phyloP scores from a whole-genome alignment of 164 flowering plant genomes.

The Kingdonia uniflora region DNA sequence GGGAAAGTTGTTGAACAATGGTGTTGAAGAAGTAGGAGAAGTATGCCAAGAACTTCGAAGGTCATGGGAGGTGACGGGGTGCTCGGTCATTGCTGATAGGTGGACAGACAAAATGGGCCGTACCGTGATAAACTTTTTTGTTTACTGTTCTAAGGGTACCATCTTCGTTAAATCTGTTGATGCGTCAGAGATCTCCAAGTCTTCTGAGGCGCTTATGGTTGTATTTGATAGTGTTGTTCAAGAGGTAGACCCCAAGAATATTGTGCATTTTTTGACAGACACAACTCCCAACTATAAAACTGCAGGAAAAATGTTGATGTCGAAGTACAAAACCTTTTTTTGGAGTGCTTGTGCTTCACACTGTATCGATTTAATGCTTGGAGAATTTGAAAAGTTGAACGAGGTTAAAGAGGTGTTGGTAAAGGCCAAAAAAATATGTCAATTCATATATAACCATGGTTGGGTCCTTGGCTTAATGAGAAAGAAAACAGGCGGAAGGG shows the following conservation, averaged over 20 bases:
- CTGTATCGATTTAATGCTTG: constrained; percentile 39
- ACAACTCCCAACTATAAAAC: constrained; percentile 18
- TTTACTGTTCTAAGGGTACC: constrained; percentile 28
- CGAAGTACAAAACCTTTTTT: constrained; percentile 22
- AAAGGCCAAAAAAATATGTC: constrained; percentile 25
- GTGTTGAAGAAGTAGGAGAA: constrained; percentile 22
- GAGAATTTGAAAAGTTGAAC: constrained; percentile 23
- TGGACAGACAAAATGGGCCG: constrained; percentile 23
- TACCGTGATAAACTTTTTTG: constrained; percentile 24
- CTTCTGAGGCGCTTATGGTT: constrained; percentile 19
- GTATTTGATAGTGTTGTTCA: constrained; percentile 34
- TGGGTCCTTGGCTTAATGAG: constrained; percentile 31
- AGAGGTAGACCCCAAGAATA: constrained; percentile 35
- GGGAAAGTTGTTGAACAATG: constrained; percentile 21
- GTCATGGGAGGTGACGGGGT: constrained; percentile 40
- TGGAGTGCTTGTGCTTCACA: constrained; percentile 43
- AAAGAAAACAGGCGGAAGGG: constrained; percentile 27
- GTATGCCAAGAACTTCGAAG: constrained; percentile 22
- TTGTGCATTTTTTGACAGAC: constrained; percentile 40
- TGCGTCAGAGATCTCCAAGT: constrained; percentile 26
- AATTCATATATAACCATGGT: constrained; percentile 28
- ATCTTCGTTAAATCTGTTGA: constrained; percentile 34
- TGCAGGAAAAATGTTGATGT: constrained; percentile 27
- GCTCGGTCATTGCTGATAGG: constrained; percentile 38
- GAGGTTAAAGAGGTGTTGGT: constrained; percentile 18